A percentile compares a stretch with the other conserved stretches of the same genome.
These are phyloP conservation scores for Talinum fruticosum DNA, from an alignment of 148 eudicot genomes.

Conservation along the genomic window DNA sequence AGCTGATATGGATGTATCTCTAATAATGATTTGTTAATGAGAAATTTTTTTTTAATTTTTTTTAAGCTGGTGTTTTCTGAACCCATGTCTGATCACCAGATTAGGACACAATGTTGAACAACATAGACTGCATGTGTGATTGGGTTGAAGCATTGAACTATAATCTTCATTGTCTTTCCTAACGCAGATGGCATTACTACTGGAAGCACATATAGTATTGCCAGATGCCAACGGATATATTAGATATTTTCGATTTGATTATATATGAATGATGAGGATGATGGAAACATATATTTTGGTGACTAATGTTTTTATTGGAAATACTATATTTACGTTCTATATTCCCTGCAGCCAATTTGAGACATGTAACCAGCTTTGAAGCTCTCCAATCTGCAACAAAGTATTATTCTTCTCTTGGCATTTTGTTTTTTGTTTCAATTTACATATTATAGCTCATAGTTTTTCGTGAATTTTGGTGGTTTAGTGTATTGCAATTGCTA, in stretches of 20 bases:
- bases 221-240: neutral
- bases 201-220: neutral
- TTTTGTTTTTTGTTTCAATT: neutral
- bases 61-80: neutral
- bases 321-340: conserved; percentile 15
- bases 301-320: neutral
- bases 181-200: neutral
- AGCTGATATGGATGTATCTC: too few species aligned
- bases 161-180: neutral
- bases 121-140: neutral
- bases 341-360: conserved; percentile 54
- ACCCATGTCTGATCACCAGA: neutral
- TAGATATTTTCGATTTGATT: neutral
- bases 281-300: neutral
- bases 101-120: neutral
- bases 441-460: neutral
- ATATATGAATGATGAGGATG: neutral
- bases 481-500: neutral
- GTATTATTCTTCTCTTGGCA: conserved; percentile 29
- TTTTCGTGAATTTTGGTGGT: neutral
- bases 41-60: too few species aligned
- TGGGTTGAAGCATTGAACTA: neutral
- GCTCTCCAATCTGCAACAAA: conserved; percentile 64
- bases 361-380: conserved; percentile 69
- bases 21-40: too few species aligned